Evolutionary conservation across 306 rosid species (phyloP).

Genomic region (Argentina anserina): DNA sequence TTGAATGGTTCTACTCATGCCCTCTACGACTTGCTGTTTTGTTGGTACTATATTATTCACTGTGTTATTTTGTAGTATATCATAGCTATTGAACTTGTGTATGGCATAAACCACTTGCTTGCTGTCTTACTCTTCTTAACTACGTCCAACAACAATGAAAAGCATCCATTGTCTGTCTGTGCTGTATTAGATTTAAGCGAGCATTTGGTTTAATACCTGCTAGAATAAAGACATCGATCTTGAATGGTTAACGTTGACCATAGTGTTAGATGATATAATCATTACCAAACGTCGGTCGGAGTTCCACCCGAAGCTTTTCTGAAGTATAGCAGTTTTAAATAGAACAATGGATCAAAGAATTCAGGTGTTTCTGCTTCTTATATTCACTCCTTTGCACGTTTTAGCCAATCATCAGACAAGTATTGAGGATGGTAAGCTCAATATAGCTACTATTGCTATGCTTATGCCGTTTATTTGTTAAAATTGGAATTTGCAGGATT

Average conservation of each 20-base stretch:
- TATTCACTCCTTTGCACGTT: conserved; percentile 2
- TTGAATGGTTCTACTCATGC: background rate
- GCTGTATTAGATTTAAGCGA: background rate
- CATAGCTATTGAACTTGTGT: background rate
- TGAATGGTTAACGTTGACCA: background rate
- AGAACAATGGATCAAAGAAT: conserved; percentile 17
- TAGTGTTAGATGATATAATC: background rate
- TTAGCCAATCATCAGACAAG: background rate
- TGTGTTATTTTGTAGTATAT: background rate
- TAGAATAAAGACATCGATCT: background rate
- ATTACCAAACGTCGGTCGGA: background rate
- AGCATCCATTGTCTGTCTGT: background rate
- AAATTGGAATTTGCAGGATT: background rate
- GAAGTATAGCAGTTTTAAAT: background rate
- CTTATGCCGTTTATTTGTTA: background rate
- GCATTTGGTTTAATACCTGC: background rate
- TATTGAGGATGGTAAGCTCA: conserved; percentile 24
- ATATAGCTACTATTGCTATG: background rate
- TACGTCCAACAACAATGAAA: background rate
- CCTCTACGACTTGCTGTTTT: background rate
- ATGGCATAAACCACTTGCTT: background rate
- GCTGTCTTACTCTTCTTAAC: background rate
- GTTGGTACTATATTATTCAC: background rate
- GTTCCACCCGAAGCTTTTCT: conserved; percentile 2
- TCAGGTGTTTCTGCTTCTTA: conserved; percentile 9